phyloP scores from a whole-genome alignment of 805 yeast species.

The Nakazawaea wyomingensis region DNA sequence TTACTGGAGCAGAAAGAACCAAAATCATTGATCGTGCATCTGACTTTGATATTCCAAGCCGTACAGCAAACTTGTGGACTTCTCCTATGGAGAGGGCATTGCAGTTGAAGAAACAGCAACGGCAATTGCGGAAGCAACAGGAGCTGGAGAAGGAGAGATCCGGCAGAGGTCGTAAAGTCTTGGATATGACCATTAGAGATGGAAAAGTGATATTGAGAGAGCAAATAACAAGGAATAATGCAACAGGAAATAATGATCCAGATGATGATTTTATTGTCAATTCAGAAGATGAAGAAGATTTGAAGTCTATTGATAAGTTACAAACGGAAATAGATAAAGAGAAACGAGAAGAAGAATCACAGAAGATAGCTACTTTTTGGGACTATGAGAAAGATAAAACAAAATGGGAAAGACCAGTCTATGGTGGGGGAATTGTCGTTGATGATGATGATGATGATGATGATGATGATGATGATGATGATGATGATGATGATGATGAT shows the following conservation, averaged over 20 bases:
- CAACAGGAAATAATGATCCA: constrained; percentile 20
- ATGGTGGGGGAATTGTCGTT: constrained; percentile 15
- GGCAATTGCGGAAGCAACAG: constrained; percentile 59
- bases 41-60: constrained; percentile 65
- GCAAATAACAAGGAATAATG: constrained; percentile 20
- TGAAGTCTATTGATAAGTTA: constrained; percentile 31
- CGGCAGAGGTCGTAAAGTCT: constrained; percentile 71
- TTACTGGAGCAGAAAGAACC: constrained; percentile 84
- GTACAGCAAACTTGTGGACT: constrained; percentile 71
- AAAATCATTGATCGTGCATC: constrained; percentile 89
- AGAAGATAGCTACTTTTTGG: constrained; percentile 43
- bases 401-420: constrained; percentile 45
- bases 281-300: constrained; percentile 32
- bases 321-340: constrained; percentile 26
- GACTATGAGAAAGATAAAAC: constrained; percentile 50
- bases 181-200: constrained; percentile 73
- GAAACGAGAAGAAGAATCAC: constrained; percentile 27
- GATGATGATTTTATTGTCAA: constrained; percentile 27
- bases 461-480: too few relatives aligned
- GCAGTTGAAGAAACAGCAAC: constrained; percentile 81
- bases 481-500: constrained; percentile 4
- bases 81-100: constrained; percentile 83
- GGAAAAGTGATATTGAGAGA: constrained; percentile 74
- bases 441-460: too few relatives aligned
- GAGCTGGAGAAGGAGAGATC: constrained; percentile 49